phyloP scores from a whole-genome alignment of 2,329 filamentous ascomycete genomes.

The Colletotrichum endophyticum region DNA sequence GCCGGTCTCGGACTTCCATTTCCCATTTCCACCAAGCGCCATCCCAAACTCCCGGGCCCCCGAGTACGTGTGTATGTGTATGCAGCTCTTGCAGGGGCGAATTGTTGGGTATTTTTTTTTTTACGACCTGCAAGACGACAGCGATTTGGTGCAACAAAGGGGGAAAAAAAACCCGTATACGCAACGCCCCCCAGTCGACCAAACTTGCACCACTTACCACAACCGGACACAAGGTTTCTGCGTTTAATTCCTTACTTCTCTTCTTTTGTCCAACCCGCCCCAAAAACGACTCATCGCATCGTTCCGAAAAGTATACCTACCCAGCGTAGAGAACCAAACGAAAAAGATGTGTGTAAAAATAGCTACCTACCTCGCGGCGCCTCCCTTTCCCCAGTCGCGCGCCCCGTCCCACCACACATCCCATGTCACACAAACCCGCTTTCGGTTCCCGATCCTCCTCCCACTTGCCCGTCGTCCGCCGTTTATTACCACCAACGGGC shows the following conservation, averaged over 20 bases:
- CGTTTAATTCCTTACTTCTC: not conserved
- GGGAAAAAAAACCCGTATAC: not conserved
- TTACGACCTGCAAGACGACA: not conserved
- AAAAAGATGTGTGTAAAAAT: slow-evolving; percentile 6
- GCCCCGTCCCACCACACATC: not conserved
- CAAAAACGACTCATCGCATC: not conserved
- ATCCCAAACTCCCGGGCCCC: not conserved
- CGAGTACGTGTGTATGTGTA: not conserved
- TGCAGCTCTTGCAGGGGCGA: not conserved
- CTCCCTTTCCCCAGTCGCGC: slow-evolving; percentile 11
- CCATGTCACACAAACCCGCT: not conserved
- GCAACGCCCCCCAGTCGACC: not conserved
- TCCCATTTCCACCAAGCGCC: not conserved
- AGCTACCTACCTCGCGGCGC: not conserved
- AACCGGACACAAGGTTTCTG: slow-evolving; percentile 2
- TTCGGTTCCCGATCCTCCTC: slow-evolving; percentile 5
- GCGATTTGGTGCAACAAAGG: not conserved
- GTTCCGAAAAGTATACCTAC: not conserved
- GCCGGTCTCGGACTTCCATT: not conserved
- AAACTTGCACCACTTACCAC: not conserved
- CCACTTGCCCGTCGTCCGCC: not conserved
- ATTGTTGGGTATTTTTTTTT: not conserved
- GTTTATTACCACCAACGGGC: not conserved
- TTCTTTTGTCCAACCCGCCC: not conserved
- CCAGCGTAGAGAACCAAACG: not conserved